Conservation (phyloP, 148 eudicot genomes). For the Heliamphora exappendiculata region DNA sequence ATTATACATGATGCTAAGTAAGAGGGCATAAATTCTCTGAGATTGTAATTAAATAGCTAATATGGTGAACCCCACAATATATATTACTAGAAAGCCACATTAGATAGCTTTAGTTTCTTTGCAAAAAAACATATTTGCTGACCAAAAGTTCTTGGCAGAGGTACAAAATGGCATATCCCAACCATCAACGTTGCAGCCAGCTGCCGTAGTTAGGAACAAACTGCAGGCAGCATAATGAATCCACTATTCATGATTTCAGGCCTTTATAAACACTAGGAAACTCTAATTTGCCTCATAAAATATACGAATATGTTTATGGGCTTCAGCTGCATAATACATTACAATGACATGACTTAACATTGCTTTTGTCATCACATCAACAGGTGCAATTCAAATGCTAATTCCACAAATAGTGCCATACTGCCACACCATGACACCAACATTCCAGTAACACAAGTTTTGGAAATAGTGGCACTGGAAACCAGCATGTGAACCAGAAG, state of each 20-base stretch:
- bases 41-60: neutral
- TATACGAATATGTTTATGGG: neutral
- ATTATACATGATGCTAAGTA: constrained; percentile 3
- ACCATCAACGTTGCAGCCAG: neutral
- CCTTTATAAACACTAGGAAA: neutral
- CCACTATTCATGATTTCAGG: neutral
- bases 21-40: neutral
- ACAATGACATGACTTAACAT: neutral
- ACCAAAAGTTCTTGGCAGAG: neutral
- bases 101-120: neutral
- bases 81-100: neutral
- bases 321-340: neutral
- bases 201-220: neutral
- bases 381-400: neutral
- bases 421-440: too few relatives aligned
- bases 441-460: neutral
- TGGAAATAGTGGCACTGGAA: neutral
- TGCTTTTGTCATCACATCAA: neutral
- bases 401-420: neutral
- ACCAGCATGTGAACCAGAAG: neutral
- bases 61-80: neutral
- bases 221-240: neutral
- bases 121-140: neutral
- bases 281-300: neutral
- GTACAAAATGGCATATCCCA: neutral